Evolutionary conservation across 176 grass and related monocot species (phyloP).

Genomic region (Zea luxurians): DNA sequence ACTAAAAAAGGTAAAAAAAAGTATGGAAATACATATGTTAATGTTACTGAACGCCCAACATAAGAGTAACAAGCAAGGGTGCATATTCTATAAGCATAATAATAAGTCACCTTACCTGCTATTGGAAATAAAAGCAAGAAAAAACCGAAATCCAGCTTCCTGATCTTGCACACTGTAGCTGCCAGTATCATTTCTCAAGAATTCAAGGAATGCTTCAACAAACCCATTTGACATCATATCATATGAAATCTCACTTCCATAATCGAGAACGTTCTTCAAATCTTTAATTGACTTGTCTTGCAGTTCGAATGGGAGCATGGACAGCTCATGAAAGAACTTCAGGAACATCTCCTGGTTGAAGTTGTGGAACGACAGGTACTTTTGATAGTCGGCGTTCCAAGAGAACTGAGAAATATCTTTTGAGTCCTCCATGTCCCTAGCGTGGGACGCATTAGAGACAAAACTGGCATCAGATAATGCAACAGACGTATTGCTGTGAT

Average conservation of each 20-base stretch:
- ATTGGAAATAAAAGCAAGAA: conserved; percentile 63
- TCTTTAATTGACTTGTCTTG: conserved; percentile 67
- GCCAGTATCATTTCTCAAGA: conserved; percentile 56
- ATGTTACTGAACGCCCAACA: background rate
- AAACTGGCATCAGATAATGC: conserved; percentile 65
- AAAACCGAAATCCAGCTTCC: conserved; percentile 60
- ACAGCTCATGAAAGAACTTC: conserved; percentile 67
- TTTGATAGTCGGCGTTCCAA: conserved; percentile 80
- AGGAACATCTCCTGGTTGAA: conserved; percentile 78
- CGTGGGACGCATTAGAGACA: conserved; percentile 55
- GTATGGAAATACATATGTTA: background rate
- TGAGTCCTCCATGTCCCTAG: conserved; percentile 48
- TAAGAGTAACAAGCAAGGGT: conserved; percentile 16
- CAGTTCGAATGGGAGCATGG: conserved; percentile 63
- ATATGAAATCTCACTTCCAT: conserved; percentile 58
- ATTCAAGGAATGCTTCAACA: conserved; percentile 71
- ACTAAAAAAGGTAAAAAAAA: background rate
- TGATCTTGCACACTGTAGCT: conserved; percentile 47
- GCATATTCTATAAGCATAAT: background rate
- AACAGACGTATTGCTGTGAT: conserved; percentile 67
- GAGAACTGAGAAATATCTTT: conserved; percentile 58
- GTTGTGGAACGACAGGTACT: conserved; percentile 65
- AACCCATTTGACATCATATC: conserved; percentile 78
- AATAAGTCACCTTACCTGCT: conserved; percentile 55
- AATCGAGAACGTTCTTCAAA: conserved; percentile 62